Evolutionary conservation across 306 rosid species (phyloP).

Genomic region (Dicorynia guianensis): DNA sequence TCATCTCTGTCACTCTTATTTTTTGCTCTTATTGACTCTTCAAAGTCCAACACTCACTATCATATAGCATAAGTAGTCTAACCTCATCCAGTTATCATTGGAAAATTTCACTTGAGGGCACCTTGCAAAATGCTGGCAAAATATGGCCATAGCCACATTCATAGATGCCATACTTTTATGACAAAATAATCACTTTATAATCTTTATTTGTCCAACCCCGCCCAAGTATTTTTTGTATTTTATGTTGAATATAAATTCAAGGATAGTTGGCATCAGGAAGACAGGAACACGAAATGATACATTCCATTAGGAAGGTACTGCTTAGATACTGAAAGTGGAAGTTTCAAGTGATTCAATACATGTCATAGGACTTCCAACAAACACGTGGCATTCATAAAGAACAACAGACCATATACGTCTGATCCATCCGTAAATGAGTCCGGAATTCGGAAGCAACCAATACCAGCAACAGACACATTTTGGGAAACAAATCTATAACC

Average conservation of each 20-base stretch:
- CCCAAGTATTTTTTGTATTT: not conserved
- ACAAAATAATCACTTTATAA: not conserved
- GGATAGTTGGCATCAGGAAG: not conserved
- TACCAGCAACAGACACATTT: not conserved
- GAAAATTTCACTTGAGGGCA: not conserved
- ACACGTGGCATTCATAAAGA: conserved; percentile 46
- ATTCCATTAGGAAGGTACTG: not conserved
- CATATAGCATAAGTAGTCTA: too few species aligned
- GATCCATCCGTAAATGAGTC: not conserved
- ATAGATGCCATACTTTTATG: not conserved
- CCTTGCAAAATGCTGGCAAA: not conserved
- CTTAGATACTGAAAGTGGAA: not conserved
- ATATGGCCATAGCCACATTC: not conserved
- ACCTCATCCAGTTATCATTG: not conserved
- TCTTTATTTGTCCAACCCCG: not conserved
- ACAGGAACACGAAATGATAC: not conserved
- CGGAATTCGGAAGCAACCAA: not conserved
- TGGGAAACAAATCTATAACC: not conserved
- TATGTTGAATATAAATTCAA: not conserved
- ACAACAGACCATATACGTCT: not conserved
- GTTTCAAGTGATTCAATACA: not conserved
- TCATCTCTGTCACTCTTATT: too few species aligned
- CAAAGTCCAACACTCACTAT: too few species aligned
- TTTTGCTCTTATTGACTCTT: too few species aligned
- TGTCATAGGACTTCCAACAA: conserved; percentile 50